These are phyloP conservation scores for Calvatia gigantea DNA, from an alignment of 768 basidiomycete species.

Conservation along the genomic window DNA sequence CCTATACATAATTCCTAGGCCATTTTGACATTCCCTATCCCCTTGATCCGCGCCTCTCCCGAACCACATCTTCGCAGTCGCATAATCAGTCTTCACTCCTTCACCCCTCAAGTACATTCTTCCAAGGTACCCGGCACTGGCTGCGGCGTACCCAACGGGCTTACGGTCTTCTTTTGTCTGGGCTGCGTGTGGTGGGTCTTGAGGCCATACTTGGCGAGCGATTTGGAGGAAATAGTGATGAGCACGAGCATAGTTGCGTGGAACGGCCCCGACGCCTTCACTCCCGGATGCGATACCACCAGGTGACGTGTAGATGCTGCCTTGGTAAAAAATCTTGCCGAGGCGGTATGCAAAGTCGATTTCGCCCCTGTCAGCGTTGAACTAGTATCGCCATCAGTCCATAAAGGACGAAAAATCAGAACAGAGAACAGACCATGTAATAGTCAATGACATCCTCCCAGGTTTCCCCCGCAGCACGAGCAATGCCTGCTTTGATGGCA, in stretches of 20 bases:
- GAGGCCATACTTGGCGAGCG: constrained; percentile 83
- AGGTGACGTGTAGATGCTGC: constrained; percentile 76
- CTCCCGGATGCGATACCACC: constrained; percentile 87
- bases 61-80: constrained; percentile 89
- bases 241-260: constrained; percentile 74
- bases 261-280: constrained; percentile 89
- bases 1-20: constrained; percentile 86
- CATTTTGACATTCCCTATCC: constrained; percentile 88
- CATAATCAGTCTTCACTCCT: constrained; percentile 75
- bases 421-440: constrained; percentile 58
- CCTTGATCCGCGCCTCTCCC: constrained; percentile 77
- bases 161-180: constrained; percentile 52
- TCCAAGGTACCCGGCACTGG: constrained; percentile 85
- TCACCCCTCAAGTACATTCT: constrained; percentile 95
- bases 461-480: constrained; percentile 86
- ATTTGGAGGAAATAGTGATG: constrained; percentile 81
- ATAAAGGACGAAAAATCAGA: not conserved
- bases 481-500: constrained; percentile 79
- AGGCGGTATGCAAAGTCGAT: constrained; percentile 86
- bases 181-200: constrained; percentile 61
- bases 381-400: constrained; percentile 42
- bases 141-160: constrained; percentile 61
- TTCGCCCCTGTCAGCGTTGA: constrained; percentile 92
- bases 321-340: constrained; percentile 96
- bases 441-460: constrained; percentile 94